Evolutionary conservation across 345 rosid genomes (phyloP), one percentile per base, ranked within the genome.

Genomic region (Orychophragmus violaceus): DNA sequence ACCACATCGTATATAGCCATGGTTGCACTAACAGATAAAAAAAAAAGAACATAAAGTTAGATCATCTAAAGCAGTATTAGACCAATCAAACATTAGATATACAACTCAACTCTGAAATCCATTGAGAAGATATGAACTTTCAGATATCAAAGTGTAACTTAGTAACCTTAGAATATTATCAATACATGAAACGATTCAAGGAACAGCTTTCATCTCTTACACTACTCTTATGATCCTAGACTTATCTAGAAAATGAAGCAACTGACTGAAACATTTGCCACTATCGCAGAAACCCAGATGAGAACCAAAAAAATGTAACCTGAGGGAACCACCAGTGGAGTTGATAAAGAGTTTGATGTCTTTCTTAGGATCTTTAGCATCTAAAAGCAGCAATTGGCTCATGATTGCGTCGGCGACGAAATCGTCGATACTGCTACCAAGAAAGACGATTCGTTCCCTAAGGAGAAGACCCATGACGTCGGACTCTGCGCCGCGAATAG

Each of bases 1-100:
- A 94, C 81, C 22, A 85, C 95, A 19, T 94, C 99, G 45, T 85
- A 88, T 75, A 94, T 94, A 23, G 95, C 99, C 96, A 94, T 87
- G 6, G 96, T 82, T 64, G 97, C 95, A 79, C 99, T 94, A 86
- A 42, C 46, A 24, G 1, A n/a, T 50, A 39, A 32, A 6, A 11
- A 32, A 6, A 11, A 53, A 46, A 30, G 1, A 30, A 53, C 46
- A 33, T 4, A 19, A 23, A 45, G 52, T 61, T 59, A 51, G 49
- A 66, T 59, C 8, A 39, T 48, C 35, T 64, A 5, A 48, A 37
- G 21, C 35, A 50, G 1, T 39, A 41, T 0, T 22, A 14, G 50
- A 50, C 33, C 11, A 35, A 56, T 25, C 27, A 51, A 54, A 64
- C 52, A 27, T 11, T 30, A 13, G 22, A 36, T 2, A 42, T 10